These are phyloP conservation scores for Benincasa hispida DNA, from an alignment of 306 rosid species.

Conservation along the genomic window DNA sequence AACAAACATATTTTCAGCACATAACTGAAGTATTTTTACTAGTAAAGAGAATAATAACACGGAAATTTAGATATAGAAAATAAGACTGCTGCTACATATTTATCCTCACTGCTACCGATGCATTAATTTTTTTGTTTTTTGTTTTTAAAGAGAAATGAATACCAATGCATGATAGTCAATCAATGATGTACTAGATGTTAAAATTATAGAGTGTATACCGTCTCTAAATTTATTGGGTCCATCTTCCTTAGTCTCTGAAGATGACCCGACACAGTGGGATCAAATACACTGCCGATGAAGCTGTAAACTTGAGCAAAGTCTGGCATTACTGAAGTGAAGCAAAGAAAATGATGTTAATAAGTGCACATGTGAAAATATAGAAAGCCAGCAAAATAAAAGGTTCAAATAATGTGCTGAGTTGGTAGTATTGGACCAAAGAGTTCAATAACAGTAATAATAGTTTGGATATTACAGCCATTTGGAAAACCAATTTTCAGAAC, in stretches of 20 bases:
- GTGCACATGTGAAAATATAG: neutral
- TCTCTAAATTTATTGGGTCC: slow-evolving; percentile 76
- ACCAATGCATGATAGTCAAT: neutral
- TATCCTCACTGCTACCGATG: neutral
- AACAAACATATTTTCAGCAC: slow-evolving; percentile 1
- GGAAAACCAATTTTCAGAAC: neutral
- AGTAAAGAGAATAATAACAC: neutral
- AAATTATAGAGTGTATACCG: slow-evolving; percentile 35
- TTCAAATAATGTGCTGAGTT: neutral
- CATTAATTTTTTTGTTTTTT: neutral
- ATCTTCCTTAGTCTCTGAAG: slow-evolving; percentile 56
- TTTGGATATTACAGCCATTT: neutral
- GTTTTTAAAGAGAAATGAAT: no score
- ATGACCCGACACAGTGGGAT: slow-evolving; percentile 55
- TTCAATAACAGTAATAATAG: neutral
- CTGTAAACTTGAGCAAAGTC: slow-evolving; percentile 74
- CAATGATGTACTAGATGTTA: neutral
- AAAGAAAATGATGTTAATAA: neutral
- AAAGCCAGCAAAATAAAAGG: neutral
- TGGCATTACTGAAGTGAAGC: slow-evolving; percentile 47
- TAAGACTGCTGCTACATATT: neutral
- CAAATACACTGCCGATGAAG: slow-evolving; percentile 82
- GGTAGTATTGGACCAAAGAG: neutral
- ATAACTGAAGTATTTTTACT: neutral
- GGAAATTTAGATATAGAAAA: neutral